These are phyloP conservation scores for Planoprotostelium fungivorum DNA, from an alignment of 78 protist genomes.

Conservation along the genomic window DNA sequence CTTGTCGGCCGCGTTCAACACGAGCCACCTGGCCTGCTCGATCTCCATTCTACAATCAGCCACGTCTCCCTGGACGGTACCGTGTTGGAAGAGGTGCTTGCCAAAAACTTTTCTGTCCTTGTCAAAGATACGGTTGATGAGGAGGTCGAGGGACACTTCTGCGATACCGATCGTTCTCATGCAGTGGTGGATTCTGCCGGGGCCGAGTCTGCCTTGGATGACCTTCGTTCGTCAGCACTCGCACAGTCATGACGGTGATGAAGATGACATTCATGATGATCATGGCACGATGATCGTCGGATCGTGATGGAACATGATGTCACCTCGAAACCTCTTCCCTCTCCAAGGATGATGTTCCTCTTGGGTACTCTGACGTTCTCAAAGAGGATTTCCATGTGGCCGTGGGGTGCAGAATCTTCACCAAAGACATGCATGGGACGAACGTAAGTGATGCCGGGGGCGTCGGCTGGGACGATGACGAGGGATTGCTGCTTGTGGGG, in stretches of 20 bases:
- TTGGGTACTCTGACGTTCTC: conserved; percentile 67
- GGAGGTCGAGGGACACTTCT: neutral
- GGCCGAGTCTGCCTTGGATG: conserved; percentile 67
- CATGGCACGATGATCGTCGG: too few relatives aligned
- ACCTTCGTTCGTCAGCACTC: neutral
- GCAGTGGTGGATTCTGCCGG: conserved; percentile 90
- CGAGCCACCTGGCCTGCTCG: conserved; percentile 67
- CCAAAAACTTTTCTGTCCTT: conserved; percentile 19
- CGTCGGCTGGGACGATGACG: conserved; percentile 79
- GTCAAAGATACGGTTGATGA: conserved; percentile 10
- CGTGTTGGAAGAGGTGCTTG: conserved; percentile 9
- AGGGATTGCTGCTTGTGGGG: conserved; percentile 62
- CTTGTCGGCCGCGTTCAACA: conserved; percentile 50
- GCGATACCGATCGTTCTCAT: conserved; percentile 63
- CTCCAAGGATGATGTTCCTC: conserved; percentile 44
- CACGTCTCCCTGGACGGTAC: conserved; percentile 25
- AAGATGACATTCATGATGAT: neutral
- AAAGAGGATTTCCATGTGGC: conserved; percentile 57
- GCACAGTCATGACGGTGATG: neutral
- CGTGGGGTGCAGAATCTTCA: conserved; percentile 79
- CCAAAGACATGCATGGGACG: conserved; percentile 73
- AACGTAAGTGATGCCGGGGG: conserved; percentile 27
- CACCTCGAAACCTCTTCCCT: conserved; percentile 75
- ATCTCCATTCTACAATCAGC: conserved; percentile 72
- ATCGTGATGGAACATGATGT: conserved; percentile 15